These are phyloP conservation scores for Aurinia saxatilis DNA, from an alignment of 345 rosid genomes.

Conservation along the genomic window DNA sequence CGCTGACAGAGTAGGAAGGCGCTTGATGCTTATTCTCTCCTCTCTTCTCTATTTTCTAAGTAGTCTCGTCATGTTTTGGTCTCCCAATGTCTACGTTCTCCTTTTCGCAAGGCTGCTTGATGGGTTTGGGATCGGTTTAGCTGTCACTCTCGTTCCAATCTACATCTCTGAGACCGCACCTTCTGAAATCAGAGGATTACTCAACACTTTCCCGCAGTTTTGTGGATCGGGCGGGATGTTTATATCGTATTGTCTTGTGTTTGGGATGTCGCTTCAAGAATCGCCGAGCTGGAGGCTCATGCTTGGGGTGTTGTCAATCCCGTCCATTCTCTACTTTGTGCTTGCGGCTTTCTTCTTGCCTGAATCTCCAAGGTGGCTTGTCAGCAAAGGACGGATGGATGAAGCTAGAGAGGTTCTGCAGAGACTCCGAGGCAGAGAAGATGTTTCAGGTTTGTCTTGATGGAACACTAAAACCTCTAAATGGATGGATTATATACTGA, in stretches of 20 bases:
- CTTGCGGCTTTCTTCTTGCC: conserved; percentile 69
- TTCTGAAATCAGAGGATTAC: conserved; percentile 62
- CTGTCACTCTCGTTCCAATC: conserved; percentile 68
- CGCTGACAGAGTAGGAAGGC: conserved; percentile 74
- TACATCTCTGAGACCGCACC: conserved; percentile 90
- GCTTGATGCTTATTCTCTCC: conserved; percentile 71
- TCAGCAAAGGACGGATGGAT: conserved; percentile 70
- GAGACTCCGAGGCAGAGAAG: conserved; percentile 70
- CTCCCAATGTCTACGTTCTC: conserved; percentile 73
- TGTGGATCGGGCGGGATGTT: conserved; percentile 83
- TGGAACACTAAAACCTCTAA: conserved; percentile 10
- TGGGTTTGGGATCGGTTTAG: conserved; percentile 80
- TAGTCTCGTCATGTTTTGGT: conserved; percentile 71
- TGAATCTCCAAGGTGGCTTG: conserved; percentile 95
- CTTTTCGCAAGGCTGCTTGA: conserved; percentile 63
- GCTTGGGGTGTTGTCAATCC: conserved; percentile 76
- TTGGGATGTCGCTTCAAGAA: conserved; percentile 62
- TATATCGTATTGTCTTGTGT: conserved; percentile 72
- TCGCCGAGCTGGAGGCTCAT: conserved; percentile 82
- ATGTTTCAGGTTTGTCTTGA: conserved; percentile 62
- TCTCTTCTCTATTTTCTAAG: conserved; percentile 66
- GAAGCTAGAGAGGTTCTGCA: conserved; percentile 74
- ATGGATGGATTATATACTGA: not conserved
- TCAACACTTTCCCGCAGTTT: conserved; percentile 80
- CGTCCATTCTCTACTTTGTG: conserved; percentile 46